phyloP scores from a whole-genome alignment of 2,329 filamentous ascomycete species.

The Periconia sp. region DNA sequence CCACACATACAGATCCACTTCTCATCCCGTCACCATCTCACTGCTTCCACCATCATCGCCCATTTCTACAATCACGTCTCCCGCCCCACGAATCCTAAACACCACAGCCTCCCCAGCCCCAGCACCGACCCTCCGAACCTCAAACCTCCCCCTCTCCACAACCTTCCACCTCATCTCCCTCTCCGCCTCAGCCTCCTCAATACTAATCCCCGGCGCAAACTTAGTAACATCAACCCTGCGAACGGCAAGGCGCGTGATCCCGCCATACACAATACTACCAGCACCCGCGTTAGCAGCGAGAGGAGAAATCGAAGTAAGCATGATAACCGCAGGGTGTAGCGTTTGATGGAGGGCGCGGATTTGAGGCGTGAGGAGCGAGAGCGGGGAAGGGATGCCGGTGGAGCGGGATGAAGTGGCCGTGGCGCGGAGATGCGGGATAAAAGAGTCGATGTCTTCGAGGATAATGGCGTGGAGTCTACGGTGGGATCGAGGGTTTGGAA shows the following conservation, averaged over 20 bases:
- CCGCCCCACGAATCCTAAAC: slow-evolving; percentile 22
- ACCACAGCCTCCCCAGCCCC: slow-evolving; percentile 23
- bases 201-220: slow-evolving; percentile 42
- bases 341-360: neutral
- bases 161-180: slow-evolving; percentile 37
- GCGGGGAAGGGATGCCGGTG: neutral
- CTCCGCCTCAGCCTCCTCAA: slow-evolving; percentile 43
- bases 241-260: slow-evolving; percentile 37
- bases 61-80: neutral
- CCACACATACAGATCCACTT: neutral
- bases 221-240: slow-evolving; percentile 34
- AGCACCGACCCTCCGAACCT: slow-evolving; percentile 29
- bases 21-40: slow-evolving; percentile 18
- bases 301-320: neutral
- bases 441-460: slow-evolving; percentile 58
- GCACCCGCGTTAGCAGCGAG: neutral
- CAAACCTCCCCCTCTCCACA: slow-evolving; percentile 41
- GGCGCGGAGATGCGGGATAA: slow-evolving; percentile 30
- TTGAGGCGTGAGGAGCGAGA: neutral
- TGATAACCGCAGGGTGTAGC: neutral
- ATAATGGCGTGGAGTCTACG: slow-evolving; percentile 51
- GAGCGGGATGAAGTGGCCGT: slow-evolving; percentile 5
- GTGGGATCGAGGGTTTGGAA: neutral
- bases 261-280: slow-evolving; percentile 2
- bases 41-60: slow-evolving; percentile 10